A percentile compares a stretch with the other conserved stretches of the same genome.
Evolutionary conservation across 1,284 basidiomycete genomes (phyloP).

Genomic region (Sporisorium reilianum): DNA sequence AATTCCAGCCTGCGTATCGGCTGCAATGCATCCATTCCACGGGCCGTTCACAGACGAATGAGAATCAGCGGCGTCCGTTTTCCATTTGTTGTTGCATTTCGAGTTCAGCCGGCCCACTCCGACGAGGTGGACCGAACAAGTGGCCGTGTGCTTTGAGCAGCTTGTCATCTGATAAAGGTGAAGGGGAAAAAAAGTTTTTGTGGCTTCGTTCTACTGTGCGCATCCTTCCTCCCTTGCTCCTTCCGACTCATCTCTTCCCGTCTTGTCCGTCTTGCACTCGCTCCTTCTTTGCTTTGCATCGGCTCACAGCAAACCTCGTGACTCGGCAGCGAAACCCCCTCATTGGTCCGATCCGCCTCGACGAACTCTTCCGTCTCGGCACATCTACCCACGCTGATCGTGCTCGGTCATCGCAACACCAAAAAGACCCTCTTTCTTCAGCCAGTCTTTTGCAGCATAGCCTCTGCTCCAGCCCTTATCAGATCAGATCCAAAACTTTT

Average conservation of each 20-base stretch:
- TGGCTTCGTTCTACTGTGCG: neutral
- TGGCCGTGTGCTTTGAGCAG: neutral
- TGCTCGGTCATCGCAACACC: neutral
- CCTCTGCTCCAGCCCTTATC: slow-evolving; percentile 18
- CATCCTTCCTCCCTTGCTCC: neutral
- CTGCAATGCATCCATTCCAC: neutral
- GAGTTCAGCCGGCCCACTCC: slow-evolving; percentile 8
- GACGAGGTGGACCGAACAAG: slow-evolving; percentile 2
- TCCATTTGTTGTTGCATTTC: neutral
- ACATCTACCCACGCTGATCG: slow-evolving; percentile 12
- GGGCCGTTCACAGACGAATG: neutral
- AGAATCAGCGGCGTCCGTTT: slow-evolving; percentile 1
- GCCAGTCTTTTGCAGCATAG: too few relatives aligned
- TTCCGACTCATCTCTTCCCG: neutral
- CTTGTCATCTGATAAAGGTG: slow-evolving; percentile 2
- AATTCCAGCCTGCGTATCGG: slow-evolving; percentile 2
- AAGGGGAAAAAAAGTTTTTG: neutral
- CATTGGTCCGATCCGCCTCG: slow-evolving; percentile 11
- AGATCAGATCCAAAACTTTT: slow-evolving; percentile 25
- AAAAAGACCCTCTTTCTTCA: neutral
- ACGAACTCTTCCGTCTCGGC: slow-evolving; percentile 17
- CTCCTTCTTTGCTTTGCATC: neutral
- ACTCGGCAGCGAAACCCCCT: slow-evolving; percentile 6
- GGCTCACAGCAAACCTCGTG: neutral
- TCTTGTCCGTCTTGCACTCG: neutral